Evolutionary conservation across 2,329 filamentous ascomycete genomes (phyloP).

Genomic region (Nectriaceae sp.): DNA sequence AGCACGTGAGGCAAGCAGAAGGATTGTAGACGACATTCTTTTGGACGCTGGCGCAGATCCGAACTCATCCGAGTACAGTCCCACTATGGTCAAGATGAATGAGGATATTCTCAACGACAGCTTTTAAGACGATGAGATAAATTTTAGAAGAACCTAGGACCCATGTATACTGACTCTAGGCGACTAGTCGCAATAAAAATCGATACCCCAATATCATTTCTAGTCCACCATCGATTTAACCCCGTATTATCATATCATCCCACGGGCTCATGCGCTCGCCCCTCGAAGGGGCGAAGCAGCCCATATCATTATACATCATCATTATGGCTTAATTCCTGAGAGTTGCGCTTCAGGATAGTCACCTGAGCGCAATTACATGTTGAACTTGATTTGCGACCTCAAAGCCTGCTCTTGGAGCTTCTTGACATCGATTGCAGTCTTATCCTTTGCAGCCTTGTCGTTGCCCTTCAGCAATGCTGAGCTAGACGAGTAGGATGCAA

Average conservation of each 20-base stretch:
- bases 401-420: conserved; percentile 31
- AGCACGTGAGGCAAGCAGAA: conserved; percentile 78
- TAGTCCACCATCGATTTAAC: not conserved
- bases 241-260: not conserved
- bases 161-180: not conserved
- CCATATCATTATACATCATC: not conserved
- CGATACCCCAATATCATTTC: conserved; percentile 5
- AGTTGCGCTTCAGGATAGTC: not conserved
- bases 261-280: not conserved
- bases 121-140: conserved; percentile 44
- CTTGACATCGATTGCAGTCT: conserved; percentile 19
- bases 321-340: not conserved
- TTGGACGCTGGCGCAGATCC: conserved; percentile 69
- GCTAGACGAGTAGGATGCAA: conserved; percentile 27
- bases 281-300: too few species aligned
- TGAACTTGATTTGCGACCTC: conserved; percentile 29
- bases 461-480: conserved; percentile 24
- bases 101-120: conserved; percentile 63
- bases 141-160: not conserved
- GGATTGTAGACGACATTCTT: conserved; percentile 79
- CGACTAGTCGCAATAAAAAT: conserved; percentile 3
- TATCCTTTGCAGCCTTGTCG: conserved; percentile 11
- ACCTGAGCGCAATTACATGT: conserved; percentile 18
- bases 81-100: conserved; percentile 66
- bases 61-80: conserved; percentile 60